A percentile compares a stretch with the other conserved stretches of the same genome.
These are phyloP conservation scores for Aegilops speltoides DNA, from an alignment of 176 grass and related monocot genomes.

Conservation along the genomic window DNA sequence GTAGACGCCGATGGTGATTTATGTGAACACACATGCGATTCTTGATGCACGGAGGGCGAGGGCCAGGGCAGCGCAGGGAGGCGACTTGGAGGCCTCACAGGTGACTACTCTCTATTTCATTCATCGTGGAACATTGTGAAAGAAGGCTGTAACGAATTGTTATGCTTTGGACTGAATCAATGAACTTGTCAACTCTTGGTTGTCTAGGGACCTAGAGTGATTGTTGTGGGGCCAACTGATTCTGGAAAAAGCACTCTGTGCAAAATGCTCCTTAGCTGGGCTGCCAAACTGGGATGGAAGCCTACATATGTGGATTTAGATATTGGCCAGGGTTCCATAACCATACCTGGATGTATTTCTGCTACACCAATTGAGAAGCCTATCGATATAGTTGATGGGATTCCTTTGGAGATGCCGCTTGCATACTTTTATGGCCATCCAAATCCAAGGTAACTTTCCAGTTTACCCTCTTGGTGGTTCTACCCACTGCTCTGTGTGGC, in stretches of 20 bases:
- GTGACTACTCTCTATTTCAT: constrained; percentile 13
- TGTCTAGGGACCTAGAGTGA: constrained; percentile 77
- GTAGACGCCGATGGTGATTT: constrained; percentile 86
- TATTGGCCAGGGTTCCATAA: constrained; percentile 93
- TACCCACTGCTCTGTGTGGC: background rate
- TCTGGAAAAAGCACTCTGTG: constrained; percentile 94
- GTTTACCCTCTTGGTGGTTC: background rate
- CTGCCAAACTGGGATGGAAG: constrained; percentile 82
- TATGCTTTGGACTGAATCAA: background rate
- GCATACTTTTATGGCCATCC: constrained; percentile 86
- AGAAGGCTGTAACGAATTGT: background rate
- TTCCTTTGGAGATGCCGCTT: constrained; percentile 95
- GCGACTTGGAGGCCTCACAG: constrained; percentile 54
- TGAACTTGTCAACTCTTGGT: constrained; percentile 19
- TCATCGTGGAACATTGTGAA: background rate
- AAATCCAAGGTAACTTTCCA: constrained; percentile 59
- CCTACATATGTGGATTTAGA: constrained; percentile 92
- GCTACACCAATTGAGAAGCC: constrained; percentile 95
- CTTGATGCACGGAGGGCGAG: constrained; percentile 63
- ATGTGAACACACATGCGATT: constrained; percentile 75
- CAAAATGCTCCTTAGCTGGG: constrained; percentile 93
- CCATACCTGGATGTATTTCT: constrained; percentile 81
- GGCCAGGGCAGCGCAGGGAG: constrained; percentile 57
- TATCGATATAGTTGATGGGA: constrained; percentile 89
- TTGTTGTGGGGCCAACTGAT: constrained; percentile 85